These are phyloP conservation scores for Protomyces pachydermus DNA, from an alignment of 1,139 yeast genomes.

Conservation along the genomic window DNA sequence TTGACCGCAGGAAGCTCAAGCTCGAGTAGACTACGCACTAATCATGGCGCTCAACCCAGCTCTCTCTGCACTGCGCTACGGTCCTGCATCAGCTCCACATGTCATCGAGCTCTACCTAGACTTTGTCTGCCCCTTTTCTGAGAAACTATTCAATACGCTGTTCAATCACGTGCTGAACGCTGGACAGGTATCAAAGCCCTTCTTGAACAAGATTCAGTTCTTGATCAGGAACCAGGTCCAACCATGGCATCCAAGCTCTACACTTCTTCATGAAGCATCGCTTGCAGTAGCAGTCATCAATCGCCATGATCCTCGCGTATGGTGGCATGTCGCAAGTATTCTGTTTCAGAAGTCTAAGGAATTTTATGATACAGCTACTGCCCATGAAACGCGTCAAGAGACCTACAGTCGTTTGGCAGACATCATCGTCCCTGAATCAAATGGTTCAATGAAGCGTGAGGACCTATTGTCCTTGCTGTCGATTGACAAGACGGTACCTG, in stretches of 20 bases:
- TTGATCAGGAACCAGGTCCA: constrained; percentile 65
- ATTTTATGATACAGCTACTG: constrained; percentile 43
- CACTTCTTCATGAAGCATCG: constrained; percentile 64
- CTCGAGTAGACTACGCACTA: neutral
- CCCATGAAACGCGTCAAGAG: constrained; percentile 52
- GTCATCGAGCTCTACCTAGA: constrained; percentile 62
- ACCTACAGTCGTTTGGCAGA: constrained; percentile 54
- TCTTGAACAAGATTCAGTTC: constrained; percentile 35
- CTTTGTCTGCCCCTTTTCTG: constrained; percentile 71
- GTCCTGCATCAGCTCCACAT: constrained; percentile 32
- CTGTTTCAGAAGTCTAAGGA: constrained; percentile 44
- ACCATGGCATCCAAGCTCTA: constrained; percentile 81
- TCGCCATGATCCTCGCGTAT: constrained; percentile 45
- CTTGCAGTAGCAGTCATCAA: constrained; percentile 60
- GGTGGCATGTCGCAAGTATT: constrained; percentile 58
- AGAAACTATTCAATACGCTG: constrained; percentile 56
- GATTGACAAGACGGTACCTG: constrained; percentile 35
- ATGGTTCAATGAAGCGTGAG: constrained; percentile 36
- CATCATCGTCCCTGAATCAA: constrained; percentile 43
- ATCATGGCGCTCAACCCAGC: constrained; percentile 4
- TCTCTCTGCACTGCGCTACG: constrained; percentile 26
- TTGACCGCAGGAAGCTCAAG: too few species aligned
- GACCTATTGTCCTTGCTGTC: constrained; percentile 33
- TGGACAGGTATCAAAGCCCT: neutral
- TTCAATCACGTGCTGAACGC: constrained; percentile 49